A percentile compares a stretch with the other conserved stretches of the same genome.
phyloP scores from a whole-genome alignment of 345 rosid species.

The Eucalyptus sp. region DNA sequence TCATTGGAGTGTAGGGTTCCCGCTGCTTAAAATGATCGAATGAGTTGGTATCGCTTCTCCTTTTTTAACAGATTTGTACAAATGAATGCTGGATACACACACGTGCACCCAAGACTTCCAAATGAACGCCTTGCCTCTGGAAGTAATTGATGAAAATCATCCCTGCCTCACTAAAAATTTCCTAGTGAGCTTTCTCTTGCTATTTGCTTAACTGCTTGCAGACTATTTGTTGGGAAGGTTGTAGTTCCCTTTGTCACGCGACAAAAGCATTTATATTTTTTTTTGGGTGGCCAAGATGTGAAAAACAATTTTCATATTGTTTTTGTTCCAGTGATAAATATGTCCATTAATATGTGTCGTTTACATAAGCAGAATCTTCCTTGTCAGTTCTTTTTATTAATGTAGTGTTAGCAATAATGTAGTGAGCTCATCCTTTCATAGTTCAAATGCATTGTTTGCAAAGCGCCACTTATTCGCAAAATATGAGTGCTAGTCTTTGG shows the following conservation, averaged over 20 bases:
- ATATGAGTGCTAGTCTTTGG: background rate
- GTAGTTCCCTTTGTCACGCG: background rate
- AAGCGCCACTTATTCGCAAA: background rate
- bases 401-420: background rate
- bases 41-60: background rate
- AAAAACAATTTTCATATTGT: background rate
- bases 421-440: background rate
- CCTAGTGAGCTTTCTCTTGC: background rate
- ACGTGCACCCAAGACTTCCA: background rate
- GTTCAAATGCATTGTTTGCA: background rate
- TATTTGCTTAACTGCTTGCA: background rate
- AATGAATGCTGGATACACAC: background rate
- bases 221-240: background rate
- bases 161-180: background rate
- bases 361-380: background rate
- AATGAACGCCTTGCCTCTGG: background rate
- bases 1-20: background rate
- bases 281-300: background rate
- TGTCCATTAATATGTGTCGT: background rate
- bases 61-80: background rate
- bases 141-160: background rate
- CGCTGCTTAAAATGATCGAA: background rate
- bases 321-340: background rate
- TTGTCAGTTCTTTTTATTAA: background rate
- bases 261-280: background rate